Base-by-base conservation (phyloP, 176 grass and related monocot species). In the Juncus effusus region DNA sequence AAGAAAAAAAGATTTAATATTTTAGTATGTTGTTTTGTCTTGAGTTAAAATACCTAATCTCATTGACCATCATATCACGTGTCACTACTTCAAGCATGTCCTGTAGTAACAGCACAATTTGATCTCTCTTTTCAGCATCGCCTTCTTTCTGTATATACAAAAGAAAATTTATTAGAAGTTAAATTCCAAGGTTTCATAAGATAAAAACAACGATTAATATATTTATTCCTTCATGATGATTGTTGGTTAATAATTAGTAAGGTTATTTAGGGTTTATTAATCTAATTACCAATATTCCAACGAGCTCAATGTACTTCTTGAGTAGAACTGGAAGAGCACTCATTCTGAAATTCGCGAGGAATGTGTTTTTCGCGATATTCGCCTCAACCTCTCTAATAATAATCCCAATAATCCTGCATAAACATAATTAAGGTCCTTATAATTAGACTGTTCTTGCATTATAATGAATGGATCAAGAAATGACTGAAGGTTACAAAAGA, bases 61-160 rank as follows among this genome's bases (percentile, higher is more conserved):
- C 87, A 75, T 96, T 88, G 67, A 91, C 87, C 92, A 96, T 96
- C 92, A 96, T 91, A 81, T 96, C 92, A 67, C 87, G 78, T 36
- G 87, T 96, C 50, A 96, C 81, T 47, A 96, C 84, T 84, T 96
- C 87, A 36, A 96, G 57, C 92, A 96, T 96, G 62, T 96, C 92
- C 90, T 96, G 92, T 72, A 96, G 82, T 70, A 96, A 62, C 60
- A 96, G 56, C 37, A 96, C 87, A 16, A 96, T 81, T 71, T 73
- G 79, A 63, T 83, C 87, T 66, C 78, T 84, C 60, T 81, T 91
- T n/a, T 84, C 87, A 10, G 84, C 71, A 79, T 96, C 73, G 51
- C 84, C 83, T 76, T 85, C 82, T 91, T 91, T 96, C 92, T 96
- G 82, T 62, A 90, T 70, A 72, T 72, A 44, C 37, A 38, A 40